These are phyloP conservation scores for Phytophthora vignae DNA, from an alignment of 352 stramenopile genomes.

Conservation along the genomic window DNA sequence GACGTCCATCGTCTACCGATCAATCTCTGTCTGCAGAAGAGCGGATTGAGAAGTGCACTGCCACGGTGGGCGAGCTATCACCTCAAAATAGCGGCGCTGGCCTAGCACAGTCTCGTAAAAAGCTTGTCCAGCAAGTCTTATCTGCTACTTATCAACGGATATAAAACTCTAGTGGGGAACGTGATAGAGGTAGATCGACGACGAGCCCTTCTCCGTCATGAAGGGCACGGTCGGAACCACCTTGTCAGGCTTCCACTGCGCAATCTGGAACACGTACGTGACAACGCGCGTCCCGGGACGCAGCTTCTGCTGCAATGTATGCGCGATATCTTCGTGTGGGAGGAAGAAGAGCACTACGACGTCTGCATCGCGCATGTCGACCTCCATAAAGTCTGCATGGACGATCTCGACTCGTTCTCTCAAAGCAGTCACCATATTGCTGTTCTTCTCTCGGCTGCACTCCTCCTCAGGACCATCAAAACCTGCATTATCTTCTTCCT, in stretches of 20 bases:
- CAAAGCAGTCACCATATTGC: conserved; percentile 7
- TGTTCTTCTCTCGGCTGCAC: background rate
- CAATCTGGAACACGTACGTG: conserved; percentile 79
- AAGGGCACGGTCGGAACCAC: conserved; percentile 61
- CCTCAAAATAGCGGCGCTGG: background rate
- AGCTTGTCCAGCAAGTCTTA: conserved; percentile 18
- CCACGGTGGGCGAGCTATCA: background rate
- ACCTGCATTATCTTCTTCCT: background rate
- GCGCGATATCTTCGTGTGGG: conserved; percentile 56
- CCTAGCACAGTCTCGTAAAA: conserved; percentile 19
- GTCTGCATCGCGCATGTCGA: conserved; percentile 56
- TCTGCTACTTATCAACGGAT: conserved; percentile 14
- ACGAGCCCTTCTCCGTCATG: conserved; percentile 62
- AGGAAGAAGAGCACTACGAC: conserved; percentile 75
- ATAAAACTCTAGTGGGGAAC: conserved; percentile 23
- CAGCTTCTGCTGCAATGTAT: conserved; percentile 44
- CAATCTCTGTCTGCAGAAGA: background rate
- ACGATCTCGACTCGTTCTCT: conserved; percentile 44
- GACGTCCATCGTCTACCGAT: conserved; percentile 37
- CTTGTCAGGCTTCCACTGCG: conserved; percentile 53
- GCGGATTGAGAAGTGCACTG: conserved; percentile 1
- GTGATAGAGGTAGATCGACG: conserved; percentile 56
- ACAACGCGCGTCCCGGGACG: conserved; percentile 53
- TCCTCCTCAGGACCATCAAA: background rate
- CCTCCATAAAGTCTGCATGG: conserved; percentile 59